These are phyloP conservation scores for Phoma sp. DNA, from an alignment of 2,329 filamentous ascomycete species.

Conservation along the genomic window DNA sequence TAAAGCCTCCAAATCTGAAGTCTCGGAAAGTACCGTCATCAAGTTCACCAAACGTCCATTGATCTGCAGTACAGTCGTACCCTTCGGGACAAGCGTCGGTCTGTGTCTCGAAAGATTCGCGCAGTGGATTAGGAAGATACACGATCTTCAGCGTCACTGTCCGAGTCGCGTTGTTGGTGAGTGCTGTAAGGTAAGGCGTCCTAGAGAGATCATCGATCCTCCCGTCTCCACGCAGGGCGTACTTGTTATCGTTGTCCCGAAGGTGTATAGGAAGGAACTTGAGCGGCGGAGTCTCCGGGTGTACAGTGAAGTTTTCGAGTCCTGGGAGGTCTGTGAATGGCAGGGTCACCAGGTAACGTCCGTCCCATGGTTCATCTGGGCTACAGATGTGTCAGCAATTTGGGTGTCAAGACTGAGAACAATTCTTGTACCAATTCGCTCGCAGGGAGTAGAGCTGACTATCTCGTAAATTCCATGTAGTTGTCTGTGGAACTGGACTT, in stretches of 20 bases:
- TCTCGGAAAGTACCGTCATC: constrained; percentile 2
- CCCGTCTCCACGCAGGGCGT: constrained; percentile 21
- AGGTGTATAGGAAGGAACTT: constrained; percentile 22
- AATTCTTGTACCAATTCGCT: constrained; percentile 16
- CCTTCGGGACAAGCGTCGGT: constrained; percentile 19
- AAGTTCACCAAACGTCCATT: constrained; percentile 14
- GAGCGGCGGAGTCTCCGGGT: constrained; percentile 23
- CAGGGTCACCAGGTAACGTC: constrained; percentile 22
- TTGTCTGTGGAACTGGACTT: background rate
- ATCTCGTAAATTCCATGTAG: background rate
- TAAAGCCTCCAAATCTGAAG: constrained; percentile 20
- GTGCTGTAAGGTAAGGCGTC: constrained; percentile 23
- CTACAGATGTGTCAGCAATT: constrained; percentile 7
- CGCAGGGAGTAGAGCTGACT: constrained; percentile 13
- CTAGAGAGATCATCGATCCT: constrained; percentile 15
- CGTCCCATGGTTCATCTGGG: constrained; percentile 26
- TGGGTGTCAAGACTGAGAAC: background rate
- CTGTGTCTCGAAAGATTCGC: constrained; percentile 6
- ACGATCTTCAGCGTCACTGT: constrained; percentile 20
- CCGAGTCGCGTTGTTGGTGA: constrained; percentile 17
- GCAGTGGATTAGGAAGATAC: constrained; percentile 15
- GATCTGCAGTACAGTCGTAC: constrained; percentile 21
- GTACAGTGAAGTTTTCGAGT: constrained; percentile 36
- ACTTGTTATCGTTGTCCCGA: constrained; percentile 11
- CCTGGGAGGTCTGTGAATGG: constrained; percentile 23